Evolutionary conservation across 192 early-diverging fungal genomes (phyloP), one percentile per base, ranked within the genome.

Genomic region (Coemansia aciculifera): DNA sequence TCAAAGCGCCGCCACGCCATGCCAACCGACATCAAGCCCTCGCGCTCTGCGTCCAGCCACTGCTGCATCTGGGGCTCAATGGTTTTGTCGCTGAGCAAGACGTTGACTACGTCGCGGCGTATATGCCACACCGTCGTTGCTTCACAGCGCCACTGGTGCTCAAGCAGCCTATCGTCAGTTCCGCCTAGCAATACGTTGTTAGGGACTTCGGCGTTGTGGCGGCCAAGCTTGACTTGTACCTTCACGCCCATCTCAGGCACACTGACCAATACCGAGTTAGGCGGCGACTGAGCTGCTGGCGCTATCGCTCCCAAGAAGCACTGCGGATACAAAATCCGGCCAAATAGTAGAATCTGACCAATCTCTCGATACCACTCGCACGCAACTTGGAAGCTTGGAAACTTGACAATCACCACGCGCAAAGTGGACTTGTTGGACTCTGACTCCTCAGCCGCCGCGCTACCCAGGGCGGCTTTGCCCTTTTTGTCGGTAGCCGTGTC

Each of bases 201-300:
- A n/a, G 76, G 71, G 0, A 78, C 51, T 23, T 68, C 67, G 5
- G 48, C 3, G 11, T 54, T 59, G 63, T 78, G 70, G 3, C 75
- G 63, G 0, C 71, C 71, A 19, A 73, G 62, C 44, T 68, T 71
- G 7, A 77, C 79, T 29, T 74, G 79, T n/a, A 82, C 79, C 38
- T 82, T 82, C 64, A 82, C 52, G 6, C 79, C 79, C 36, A 82
- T 72, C 59, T 82, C 79, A n/a, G 79, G 79, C 37, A 82, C 70
- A 42, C 64, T 65, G 21, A 82, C 74, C 2, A 73, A 13, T 9
- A 82, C 68, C 5, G 67, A 66, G 42, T 24, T 40, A 17, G 76
- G 76, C 38, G 71, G 56, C 1, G 71, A 57, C 51, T 73, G 76
- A 1, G 76, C 71, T 5, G 71, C 71, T 2, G 71, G 67, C 39